Percentiles rank a stretch among this genome's conserved stretches.
Conservation (phyloP, 1,284 basidiomycete species). For the Ceratobasidium sp. region DNA sequence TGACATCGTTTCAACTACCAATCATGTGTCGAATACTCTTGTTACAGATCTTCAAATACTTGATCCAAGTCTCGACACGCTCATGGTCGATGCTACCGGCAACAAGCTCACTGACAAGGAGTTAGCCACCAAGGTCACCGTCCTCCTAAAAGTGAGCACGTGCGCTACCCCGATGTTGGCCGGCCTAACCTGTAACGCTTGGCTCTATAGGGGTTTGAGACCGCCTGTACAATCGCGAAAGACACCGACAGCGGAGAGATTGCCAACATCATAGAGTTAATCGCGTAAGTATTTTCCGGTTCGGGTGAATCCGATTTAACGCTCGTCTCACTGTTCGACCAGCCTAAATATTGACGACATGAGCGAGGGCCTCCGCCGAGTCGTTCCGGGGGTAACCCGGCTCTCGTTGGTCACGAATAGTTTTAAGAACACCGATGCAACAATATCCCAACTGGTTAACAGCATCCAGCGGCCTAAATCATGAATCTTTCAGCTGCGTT, state of each 20-base stretch:
- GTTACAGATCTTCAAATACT: slow-evolving; percentile 13
- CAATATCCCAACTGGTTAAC: background rate
- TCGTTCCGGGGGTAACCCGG: background rate
- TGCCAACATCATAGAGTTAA: slow-evolving; percentile 16
- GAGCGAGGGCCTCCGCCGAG: background rate
- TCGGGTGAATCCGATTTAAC: background rate
- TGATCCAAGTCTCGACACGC: slow-evolving; percentile 3
- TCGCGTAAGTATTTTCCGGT: slow-evolving; percentile 23
- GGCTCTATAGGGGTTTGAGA: background rate
- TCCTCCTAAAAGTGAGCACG: slow-evolving; percentile 3
- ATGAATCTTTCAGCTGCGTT: background rate
- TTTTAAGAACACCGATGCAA: background rate
- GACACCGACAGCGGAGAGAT: slow-evolving; percentile 4
- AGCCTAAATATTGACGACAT: slow-evolving; percentile 16
- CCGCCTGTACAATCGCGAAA: slow-evolving; percentile 2
- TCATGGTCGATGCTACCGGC: slow-evolving; percentile 23
- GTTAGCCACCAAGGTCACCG: background rate
- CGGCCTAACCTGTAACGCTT: background rate
- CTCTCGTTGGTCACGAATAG: background rate
- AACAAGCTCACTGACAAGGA: slow-evolving; percentile 2
- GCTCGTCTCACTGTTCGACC: background rate
- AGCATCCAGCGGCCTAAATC: background rate
- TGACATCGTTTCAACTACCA: slow-evolving; percentile 5
- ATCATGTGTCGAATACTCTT: slow-evolving; percentile 20
- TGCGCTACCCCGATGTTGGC: background rate